Conservation (phyloP, 1,284 basidiomycete genomes). For the Serendipita sp. region DNA sequence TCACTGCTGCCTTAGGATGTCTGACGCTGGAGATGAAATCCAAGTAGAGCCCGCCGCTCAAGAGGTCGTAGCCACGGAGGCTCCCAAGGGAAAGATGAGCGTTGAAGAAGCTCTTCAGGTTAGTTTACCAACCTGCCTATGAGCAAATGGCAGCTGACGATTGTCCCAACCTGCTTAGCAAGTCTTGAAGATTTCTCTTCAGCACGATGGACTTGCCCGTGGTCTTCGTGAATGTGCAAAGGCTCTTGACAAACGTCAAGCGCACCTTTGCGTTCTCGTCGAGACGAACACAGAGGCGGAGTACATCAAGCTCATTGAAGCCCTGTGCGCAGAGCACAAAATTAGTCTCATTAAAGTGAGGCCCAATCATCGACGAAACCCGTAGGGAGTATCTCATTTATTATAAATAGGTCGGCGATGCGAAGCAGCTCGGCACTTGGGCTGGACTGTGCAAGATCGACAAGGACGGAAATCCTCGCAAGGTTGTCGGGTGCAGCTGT, state of each 20-base stretch:
- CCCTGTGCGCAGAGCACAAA: slow-evolving; percentile 97
- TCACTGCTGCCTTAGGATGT: slow-evolving; percentile 46
- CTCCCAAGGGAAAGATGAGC: slow-evolving; percentile 87
- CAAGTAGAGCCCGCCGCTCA: slow-evolving; percentile 57
- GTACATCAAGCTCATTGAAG: slow-evolving; percentile 99
- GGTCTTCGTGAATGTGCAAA: slow-evolving; percentile 97
- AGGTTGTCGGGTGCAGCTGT: slow-evolving; percentile 91
- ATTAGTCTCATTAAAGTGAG: slow-evolving; percentile 98
- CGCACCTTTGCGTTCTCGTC: slow-evolving; percentile 96
- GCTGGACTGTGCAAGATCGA: slow-evolving; percentile 99
- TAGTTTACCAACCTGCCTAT: slow-evolving; percentile 14
- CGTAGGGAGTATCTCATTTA: background rate
- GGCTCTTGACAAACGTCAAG: slow-evolving; percentile 96
- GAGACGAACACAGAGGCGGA: slow-evolving; percentile 98
- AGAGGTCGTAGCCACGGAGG: slow-evolving; percentile 63
- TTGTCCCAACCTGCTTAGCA: slow-evolving; percentile 33
- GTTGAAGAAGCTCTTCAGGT: slow-evolving; percentile 98
- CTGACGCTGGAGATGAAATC: slow-evolving; percentile 97
- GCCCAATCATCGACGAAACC: background rate
- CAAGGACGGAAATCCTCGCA: slow-evolving; percentile 95
- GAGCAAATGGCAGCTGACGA: background rate
- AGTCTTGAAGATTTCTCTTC: slow-evolving; percentile 90
- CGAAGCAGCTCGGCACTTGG: slow-evolving; percentile 96
- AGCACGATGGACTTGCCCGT: slow-evolving; percentile 95
- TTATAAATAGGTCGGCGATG: slow-evolving; percentile 44